phyloP scores from a whole-genome alignment of 768 basidiomycete species.

The Kwoniella sp. region DNA sequence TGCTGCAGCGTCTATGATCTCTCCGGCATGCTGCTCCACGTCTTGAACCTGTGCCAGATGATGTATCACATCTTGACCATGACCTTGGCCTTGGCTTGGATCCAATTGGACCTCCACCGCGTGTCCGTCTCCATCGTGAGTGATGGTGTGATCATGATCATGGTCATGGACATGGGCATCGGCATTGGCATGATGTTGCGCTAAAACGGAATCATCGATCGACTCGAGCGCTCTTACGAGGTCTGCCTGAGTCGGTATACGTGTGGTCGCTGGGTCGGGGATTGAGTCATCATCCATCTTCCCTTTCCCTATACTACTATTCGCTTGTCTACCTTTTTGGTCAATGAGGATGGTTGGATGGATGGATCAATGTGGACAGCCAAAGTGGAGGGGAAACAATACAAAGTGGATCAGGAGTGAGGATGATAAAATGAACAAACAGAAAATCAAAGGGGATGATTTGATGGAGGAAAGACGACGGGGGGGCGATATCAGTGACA shows the following conservation, averaged over 20 bases:
- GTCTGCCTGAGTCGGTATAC: slow-evolving; percentile 7
- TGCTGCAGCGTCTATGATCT: neutral
- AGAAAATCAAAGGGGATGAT: neutral
- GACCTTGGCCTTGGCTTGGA: too few relatives aligned
- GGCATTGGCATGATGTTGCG: slow-evolving; percentile 4
- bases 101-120: neutral
- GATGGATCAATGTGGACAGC: neutral
- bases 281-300: too few relatives aligned
- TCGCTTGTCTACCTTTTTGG: too few relatives aligned
- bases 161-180: too few relatives aligned
- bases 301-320: too few relatives aligned
- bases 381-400: neutral
- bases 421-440: slow-evolving; percentile 11
- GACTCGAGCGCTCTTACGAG: slow-evolving; percentile 22
- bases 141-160: neutral
- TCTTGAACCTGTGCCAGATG: neutral
- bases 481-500: slow-evolving; percentile 3
- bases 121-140: neutral
- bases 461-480: neutral
- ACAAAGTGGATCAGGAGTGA: slow-evolving; percentile 9
- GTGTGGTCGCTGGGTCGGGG: too few relatives aligned
- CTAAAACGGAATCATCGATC: slow-evolving; percentile 18
- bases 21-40: neutral
- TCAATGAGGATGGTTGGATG: too few relatives aligned
- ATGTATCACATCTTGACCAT: slow-evolving; percentile 1